Base-by-base conservation (phyloP, 441 rosid genomes). In the Croton setiger region DNA sequence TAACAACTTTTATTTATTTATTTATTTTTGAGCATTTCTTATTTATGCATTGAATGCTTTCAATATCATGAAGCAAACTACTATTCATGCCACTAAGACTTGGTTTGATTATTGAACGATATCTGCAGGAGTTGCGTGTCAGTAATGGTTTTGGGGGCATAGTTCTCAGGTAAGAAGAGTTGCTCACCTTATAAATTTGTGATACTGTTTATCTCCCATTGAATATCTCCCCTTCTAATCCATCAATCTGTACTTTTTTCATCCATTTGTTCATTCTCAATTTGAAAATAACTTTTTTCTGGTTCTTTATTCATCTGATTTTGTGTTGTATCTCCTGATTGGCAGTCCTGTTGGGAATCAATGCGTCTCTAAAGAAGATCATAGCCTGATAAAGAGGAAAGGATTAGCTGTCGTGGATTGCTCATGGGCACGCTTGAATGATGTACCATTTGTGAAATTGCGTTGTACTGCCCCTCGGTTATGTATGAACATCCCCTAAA, bases 401-500 rank as follows among this genome's bases (percentile, higher is more conserved):
- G 99, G 99, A 56, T 77, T 95, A 79, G 98, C 97, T 41, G 99
- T 95, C 35, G 98, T 95, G 68, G 99, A 95, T 82, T 95, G 99
- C 76, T 95, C 99, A 43, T 92, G 98, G 99, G 94, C 97, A 36
- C 95, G 99, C 63, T 73, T 95, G 76, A 86, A 66, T 51, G 99
- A 95, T 87, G 97, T 95, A 52, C 98, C 98, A 4, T 92, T 92
- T 66, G 87, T 77, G 75, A 95, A 95, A 83, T 80, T 95, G 75
- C 94, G 94, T 21, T 92, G 97, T 78, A 74, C 87, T 72, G 86
- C 96, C 63, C 97, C 99, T 79, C 96, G 98, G 69, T 84, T 94
- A 49, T 81, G 97, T 92, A 87, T 58, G 97, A 73, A 76, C 65
- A 71, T 78, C 11, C 44, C 52, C 21, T 23, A 33, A 55, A 43